These are phyloP conservation scores for Mucor lusitanicus DNA, from an alignment of 371 early-diverging fungal genomes.

Conservation along the genomic window DNA sequence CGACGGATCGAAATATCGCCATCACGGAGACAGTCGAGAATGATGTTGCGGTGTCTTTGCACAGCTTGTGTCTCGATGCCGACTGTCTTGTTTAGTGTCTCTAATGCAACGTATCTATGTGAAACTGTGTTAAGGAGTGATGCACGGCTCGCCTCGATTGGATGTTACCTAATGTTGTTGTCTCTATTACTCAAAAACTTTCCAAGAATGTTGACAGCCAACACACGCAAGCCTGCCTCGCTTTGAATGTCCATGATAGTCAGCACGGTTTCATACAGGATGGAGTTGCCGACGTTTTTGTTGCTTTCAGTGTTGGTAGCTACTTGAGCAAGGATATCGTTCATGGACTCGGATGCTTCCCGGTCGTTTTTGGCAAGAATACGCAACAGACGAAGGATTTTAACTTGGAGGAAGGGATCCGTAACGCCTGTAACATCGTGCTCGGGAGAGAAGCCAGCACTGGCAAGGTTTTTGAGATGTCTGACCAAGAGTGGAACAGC, in stretches of 20 bases:
- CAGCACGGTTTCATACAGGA: conserved; percentile 94
- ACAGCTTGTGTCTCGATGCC: conserved; percentile 90
- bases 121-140: background rate
- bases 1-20: conserved; percentile 95
- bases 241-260: conserved; percentile 95
- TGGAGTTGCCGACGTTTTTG: conserved; percentile 96
- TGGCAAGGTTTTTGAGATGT: conserved; percentile 86
- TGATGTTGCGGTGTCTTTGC: conserved; percentile 96
- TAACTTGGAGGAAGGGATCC: conserved; percentile 97
- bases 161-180: conserved; percentile 89
- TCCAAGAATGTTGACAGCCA: conserved; percentile 97
- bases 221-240: conserved; percentile 87
- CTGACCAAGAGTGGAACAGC: conserved; percentile 85
- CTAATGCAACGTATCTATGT: conserved; percentile 91
- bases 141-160: background rate
- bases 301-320: conserved; percentile 94
- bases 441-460: conserved; percentile 91
- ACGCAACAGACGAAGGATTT: conserved; percentile 88
- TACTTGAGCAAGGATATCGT: conserved; percentile 95
- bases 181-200: conserved; percentile 93
- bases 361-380: conserved; percentile 85
- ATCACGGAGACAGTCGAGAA: conserved; percentile 95
- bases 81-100: conserved; percentile 88
- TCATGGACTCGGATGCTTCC: conserved; percentile 92
- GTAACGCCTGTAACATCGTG: conserved; percentile 96